Evolutionary conservation across 257 asterid genomes (phyloP).

Genomic region (Nicotiana tomentosiformis): DNA sequence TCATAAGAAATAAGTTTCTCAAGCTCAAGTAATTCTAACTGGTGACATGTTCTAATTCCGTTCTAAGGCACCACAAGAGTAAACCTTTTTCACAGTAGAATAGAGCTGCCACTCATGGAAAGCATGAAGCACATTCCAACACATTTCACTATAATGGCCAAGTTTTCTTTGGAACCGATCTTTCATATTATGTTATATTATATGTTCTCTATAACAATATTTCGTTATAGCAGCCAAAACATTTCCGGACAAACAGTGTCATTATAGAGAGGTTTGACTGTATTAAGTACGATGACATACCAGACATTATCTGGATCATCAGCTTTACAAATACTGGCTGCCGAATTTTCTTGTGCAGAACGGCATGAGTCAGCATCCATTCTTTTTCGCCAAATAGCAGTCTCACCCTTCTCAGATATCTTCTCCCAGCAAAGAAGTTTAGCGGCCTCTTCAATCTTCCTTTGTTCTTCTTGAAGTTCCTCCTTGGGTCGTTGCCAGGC

Average conservation of each 20-base stretch:
- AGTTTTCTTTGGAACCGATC: too few relatives aligned
- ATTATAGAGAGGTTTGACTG: too few relatives aligned
- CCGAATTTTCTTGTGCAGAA: conserved; percentile 69
- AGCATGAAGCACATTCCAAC: background rate
- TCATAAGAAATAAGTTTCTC: background rate
- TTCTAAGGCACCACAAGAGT: background rate
- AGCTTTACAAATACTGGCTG: conserved; percentile 52
- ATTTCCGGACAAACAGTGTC: too few relatives aligned
- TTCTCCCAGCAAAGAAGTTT: conserved; percentile 95
- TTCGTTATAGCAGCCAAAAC: too few relatives aligned
- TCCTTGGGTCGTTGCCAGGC: conserved; percentile 93
- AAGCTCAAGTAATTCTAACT: background rate
- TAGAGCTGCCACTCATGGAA: background rate
- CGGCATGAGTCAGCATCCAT: conserved; percentile 73
- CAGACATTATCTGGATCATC: conserved; percentile 78
- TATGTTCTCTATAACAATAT: too few relatives aligned
- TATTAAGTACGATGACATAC: conserved; percentile 28
- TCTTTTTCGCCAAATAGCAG: conserved; percentile 88
- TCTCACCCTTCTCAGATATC: conserved; percentile 83
- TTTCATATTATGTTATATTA: too few relatives aligned
- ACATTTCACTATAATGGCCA: too few relatives aligned
- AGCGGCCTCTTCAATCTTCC: conserved; percentile 84
- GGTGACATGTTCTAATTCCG: background rate
- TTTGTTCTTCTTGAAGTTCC: conserved; percentile 88
- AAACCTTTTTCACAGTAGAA: background rate